Base-by-base conservation (phyloP, 164 flowering plant species). In the Nymphaea thermarum region DNA sequence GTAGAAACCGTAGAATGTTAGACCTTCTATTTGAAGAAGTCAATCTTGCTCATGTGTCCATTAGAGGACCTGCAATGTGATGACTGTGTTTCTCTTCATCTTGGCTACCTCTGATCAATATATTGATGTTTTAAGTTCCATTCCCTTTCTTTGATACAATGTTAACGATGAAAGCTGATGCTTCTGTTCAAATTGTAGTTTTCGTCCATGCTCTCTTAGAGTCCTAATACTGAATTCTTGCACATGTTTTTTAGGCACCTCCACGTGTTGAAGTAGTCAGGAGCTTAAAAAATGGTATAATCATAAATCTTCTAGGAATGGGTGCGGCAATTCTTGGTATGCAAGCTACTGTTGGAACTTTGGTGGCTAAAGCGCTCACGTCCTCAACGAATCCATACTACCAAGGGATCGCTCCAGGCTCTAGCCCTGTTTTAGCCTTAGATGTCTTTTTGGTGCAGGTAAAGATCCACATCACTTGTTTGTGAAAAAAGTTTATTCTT, bases 401-500 rank as follows among this genome's bases (percentile, higher is more conserved):
- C 75, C 96, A 86, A 78, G 89, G 92, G 51, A 65, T 79, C 41
- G 25, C 96, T 68, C 96, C 96, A 71, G 98, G 98, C 6, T 78
- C 68, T 66, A 95, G 84, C 68, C 99, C 99, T 64, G 99, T 95
- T 71, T 83, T 91, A 74, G 97, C 96, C 55, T 81, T 92, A 81
- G 99, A 92, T 81, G 98, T 95, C 17, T 95, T 92, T 83, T 70
- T 91, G 76, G 96, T 95, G 65, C 99, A 95, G 99, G 99, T 95
- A 85, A 47, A 25, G 36, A 25, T 25, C 36, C 36, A 25, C 36
- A 25, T 25, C 36, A 25, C 36, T 25, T 25, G 36, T 25, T 1
- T 25, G 36, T 25, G 36, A 25, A 25, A 25, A 25, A 25, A 25
- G 36, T 0, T 25, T 25, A 25, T 25, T 25, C 36, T 25, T 25